phyloP scores from a whole-genome alignment of 192 early-diverging fungal species.

The Backusella luteola region DNA sequence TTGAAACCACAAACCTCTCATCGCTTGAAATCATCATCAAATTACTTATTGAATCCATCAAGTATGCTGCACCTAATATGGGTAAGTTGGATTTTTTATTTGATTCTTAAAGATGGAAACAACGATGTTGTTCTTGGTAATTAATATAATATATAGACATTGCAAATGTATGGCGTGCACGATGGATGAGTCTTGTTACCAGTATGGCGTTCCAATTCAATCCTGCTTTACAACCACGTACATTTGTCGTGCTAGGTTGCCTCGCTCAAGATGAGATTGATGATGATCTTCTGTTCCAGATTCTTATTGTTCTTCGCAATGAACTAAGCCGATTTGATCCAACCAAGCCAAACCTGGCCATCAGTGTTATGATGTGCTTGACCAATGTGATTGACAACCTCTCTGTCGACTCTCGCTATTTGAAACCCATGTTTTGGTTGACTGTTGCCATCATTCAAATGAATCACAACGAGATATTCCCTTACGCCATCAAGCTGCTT shows the following conservation, averaged over 20 bases:
- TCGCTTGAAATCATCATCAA: conserved; percentile 55
- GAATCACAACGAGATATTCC: conserved; percentile 72
- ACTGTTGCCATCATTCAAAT: conserved; percentile 83
- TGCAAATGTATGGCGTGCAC: conserved; percentile 74
- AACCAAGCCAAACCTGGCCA: conserved; percentile 66
- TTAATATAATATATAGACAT: conserved; percentile 47
- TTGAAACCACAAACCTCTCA: conserved; percentile 39
- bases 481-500: conserved; percentile 64
- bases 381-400: conserved; percentile 80
- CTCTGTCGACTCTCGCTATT: conserved; percentile 69
- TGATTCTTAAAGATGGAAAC: neutral
- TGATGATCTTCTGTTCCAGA: conserved; percentile 88
- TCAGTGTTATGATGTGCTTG: conserved; percentile 82
- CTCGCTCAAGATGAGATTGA: conserved; percentile 85
- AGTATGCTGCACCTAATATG: conserved; percentile 55
- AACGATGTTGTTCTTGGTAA: neutral
- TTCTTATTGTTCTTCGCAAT: conserved; percentile 77
- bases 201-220: conserved; percentile 90
- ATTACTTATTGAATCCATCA: conserved; percentile 60
- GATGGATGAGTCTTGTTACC: conserved; percentile 91
- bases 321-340: conserved; percentile 79
- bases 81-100: conserved; percentile 40
- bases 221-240: conserved; percentile 87
- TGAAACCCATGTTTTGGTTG: conserved; percentile 87
- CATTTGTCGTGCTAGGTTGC: conserved; percentile 86